Evolutionary conservation across 371 early-diverging fungal genomes (phyloP).

Genomic region (Actinomortierella ambigua): DNA sequence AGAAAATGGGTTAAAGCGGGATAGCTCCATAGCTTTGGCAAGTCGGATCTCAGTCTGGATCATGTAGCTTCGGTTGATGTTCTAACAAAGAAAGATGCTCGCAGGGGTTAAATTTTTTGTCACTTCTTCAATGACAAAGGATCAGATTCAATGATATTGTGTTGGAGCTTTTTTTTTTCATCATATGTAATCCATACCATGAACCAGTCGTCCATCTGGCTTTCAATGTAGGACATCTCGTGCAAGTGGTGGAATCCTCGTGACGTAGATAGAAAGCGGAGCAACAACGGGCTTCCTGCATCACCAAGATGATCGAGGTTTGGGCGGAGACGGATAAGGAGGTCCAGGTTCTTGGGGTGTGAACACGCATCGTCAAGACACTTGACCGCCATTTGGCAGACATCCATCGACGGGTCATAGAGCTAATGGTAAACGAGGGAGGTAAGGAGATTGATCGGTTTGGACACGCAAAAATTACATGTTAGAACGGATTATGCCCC

Average conservation of each 20-base stretch:
- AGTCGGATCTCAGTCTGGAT: slow-evolving; percentile 78
- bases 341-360: slow-evolving; percentile 65
- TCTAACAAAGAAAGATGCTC: too few relatives aligned
- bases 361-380: slow-evolving; percentile 79
- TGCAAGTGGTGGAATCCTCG: slow-evolving; percentile 75
- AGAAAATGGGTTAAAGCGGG: slow-evolving; percentile 35
- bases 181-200: slow-evolving; percentile 55
- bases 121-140: too few relatives aligned
- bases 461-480: not conserved
- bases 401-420: slow-evolving; percentile 80
- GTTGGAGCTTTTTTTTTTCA: too few relatives aligned
- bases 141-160: too few relatives aligned
- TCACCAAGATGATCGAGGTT: slow-evolving; percentile 78
- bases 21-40: slow-evolving; percentile 60
- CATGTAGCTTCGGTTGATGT: slow-evolving; percentile 80
- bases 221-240: slow-evolving; percentile 74
- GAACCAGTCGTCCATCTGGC: slow-evolving; percentile 85
- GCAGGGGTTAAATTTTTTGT: too few relatives aligned
- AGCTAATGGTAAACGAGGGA: slow-evolving; percentile 48
- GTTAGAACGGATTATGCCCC: too few relatives aligned
- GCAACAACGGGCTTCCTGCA: slow-evolving; percentile 69
- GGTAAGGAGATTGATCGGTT: not conserved
- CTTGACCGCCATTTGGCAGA: slow-evolving; percentile 74
- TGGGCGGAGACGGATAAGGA: slow-evolving; percentile 72
- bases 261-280: slow-evolving; percentile 75